phyloP scores from a whole-genome alignment of 768 basidiomycete species.

The Russula compacta region DNA sequence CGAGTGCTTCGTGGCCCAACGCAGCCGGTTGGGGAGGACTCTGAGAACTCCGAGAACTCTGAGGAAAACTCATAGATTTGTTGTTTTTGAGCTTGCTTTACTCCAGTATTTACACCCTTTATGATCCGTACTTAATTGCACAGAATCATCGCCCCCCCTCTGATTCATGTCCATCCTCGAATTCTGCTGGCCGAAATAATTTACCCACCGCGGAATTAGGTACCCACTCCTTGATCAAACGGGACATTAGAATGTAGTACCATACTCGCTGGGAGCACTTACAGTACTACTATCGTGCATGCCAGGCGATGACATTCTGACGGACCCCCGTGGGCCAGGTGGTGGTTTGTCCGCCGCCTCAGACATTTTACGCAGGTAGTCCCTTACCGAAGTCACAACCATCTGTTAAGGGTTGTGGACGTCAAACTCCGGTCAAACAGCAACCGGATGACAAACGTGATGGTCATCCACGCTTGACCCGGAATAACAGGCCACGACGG shows the following conservation, averaged over 20 bases:
- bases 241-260: not conserved
- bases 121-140: not conserved
- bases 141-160: constrained; percentile 6
- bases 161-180: constrained; percentile 15
- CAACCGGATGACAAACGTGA: constrained; percentile 37
- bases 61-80: constrained; percentile 7
- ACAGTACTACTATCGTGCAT: constrained; percentile 14
- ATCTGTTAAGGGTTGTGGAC: constrained; percentile 33
- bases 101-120: not conserved
- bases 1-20: constrained; percentile 33
- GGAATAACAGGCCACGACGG: constrained; percentile 68
- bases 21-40: constrained; percentile 19
- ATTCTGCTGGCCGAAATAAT: constrained; percentile 17
- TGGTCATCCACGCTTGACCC: constrained; percentile 78
- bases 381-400: constrained; percentile 53
- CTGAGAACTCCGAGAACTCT: not conserved
- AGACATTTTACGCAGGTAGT: constrained; percentile 56
- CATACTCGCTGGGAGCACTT: not conserved
- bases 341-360: constrained; percentile 19
- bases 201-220: constrained; percentile 14
- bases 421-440: not conserved
- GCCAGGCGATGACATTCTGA: constrained; percentile 20
- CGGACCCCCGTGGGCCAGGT: constrained; percentile 4
- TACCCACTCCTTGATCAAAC: constrained; percentile 12
- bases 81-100: not conserved